Conservation (phyloP, 2,329 filamentous ascomycete species). For the Epichloe sibirici region DNA sequence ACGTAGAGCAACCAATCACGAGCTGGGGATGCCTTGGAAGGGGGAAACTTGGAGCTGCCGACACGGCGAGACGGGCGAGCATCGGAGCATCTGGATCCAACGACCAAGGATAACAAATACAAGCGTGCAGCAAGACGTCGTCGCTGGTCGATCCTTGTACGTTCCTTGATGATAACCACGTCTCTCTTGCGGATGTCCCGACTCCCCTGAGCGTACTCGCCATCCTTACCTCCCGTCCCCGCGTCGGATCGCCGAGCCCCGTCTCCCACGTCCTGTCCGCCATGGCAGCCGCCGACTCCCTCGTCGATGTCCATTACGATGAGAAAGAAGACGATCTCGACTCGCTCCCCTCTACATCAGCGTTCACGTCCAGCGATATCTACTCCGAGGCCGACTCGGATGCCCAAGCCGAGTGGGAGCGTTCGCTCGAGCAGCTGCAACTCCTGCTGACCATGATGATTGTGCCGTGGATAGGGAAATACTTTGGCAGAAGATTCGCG, state of each 20-base stretch:
- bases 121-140: neutral
- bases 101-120: neutral
- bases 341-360: constrained; percentile 44
- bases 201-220: neutral
- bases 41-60: neutral
- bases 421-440: constrained; percentile 86
- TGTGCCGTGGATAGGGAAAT: constrained; percentile 89
- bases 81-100: neutral
- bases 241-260: neutral
- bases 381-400: constrained; percentile 58
- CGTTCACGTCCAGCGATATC: constrained; percentile 37
- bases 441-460: constrained; percentile 87
- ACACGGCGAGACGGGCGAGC: neutral
- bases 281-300: constrained; percentile 31
- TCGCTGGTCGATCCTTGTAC: neutral
- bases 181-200: neutral
- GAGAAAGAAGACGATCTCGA: constrained; percentile 46
- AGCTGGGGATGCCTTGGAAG: neutral
- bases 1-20: neutral
- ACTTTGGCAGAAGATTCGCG: constrained; percentile 84
- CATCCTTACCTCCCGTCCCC: neutral
- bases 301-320: constrained; percentile 38
- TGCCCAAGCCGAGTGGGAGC: constrained; percentile 89
- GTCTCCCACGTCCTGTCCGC: neutral
- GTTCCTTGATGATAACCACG: neutral